Conservation (phyloP, 306 rosid species). For the Styphnolobium japonicum region DNA sequence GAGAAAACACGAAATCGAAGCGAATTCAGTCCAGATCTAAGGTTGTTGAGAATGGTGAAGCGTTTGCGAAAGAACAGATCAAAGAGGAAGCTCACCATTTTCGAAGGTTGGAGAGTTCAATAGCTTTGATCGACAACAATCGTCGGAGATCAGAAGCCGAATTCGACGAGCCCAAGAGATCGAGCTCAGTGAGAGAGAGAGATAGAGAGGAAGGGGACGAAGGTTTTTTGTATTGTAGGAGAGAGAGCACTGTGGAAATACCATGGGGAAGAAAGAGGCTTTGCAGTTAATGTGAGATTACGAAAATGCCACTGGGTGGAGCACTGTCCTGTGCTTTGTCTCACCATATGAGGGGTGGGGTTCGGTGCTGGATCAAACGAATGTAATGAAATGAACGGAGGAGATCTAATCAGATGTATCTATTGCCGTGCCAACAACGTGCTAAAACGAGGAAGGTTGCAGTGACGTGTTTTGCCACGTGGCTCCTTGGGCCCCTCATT, state of each 20-base stretch:
- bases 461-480: slow-evolving; percentile 10
- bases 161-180: slow-evolving; percentile 46
- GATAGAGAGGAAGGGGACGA: background rate
- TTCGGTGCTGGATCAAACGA: background rate
- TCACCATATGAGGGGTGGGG: background rate
- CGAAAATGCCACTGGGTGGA: slow-evolving; percentile 55
- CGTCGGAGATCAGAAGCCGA: slow-evolving; percentile 43
- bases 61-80: slow-evolving; percentile 19
- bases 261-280: slow-evolving; percentile 9
- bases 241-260: slow-evolving; percentile 23
- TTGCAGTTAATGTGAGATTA: slow-evolving; percentile 42
- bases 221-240: slow-evolving; percentile 19
- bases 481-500: background rate
- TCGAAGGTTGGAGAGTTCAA: slow-evolving; percentile 35
- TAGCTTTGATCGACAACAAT: slow-evolving; percentile 31
- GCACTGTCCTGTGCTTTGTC: background rate
- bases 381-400: background rate
- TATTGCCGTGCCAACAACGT: background rate
- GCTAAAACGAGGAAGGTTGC: background rate
- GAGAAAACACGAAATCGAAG: slow-evolving; percentile 43
- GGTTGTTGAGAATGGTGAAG: slow-evolving; percentile 31
- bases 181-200: slow-evolving; percentile 35
- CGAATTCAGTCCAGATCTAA: slow-evolving; percentile 64
- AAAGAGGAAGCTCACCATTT: slow-evolving; percentile 67
- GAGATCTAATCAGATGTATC: background rate